These are phyloP conservation scores for Coemansia sp. DNA, from an alignment of 192 early-diverging fungal genomes.

Conservation along the genomic window DNA sequence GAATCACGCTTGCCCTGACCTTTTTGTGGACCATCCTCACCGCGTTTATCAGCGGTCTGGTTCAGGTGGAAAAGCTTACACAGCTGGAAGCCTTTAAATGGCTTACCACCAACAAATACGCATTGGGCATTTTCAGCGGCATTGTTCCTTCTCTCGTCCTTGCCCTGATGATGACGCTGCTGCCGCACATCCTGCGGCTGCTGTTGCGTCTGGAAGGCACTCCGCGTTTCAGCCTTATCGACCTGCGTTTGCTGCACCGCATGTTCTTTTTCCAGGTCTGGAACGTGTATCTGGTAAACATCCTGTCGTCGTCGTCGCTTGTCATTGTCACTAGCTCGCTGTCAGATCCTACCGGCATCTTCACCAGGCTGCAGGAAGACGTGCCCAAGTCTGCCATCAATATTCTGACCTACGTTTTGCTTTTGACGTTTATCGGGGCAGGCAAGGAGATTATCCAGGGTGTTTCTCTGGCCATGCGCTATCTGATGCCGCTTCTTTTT, in stretches of 20 bases:
- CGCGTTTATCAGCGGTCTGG: constrained; percentile 60
- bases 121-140: constrained; percentile 67
- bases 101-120: constrained; percentile 16
- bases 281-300: constrained; percentile 79
- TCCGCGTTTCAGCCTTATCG: constrained; percentile 60
- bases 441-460: constrained; percentile 71
- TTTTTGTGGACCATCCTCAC: constrained; percentile 76
- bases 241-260: constrained; percentile 65
- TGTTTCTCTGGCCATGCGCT: constrained; percentile 64
- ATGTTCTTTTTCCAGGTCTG: constrained; percentile 81
- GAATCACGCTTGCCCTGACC: constrained; percentile 59
- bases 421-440: constrained; percentile 69
- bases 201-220: constrained; percentile 66
- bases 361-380: constrained; percentile 59
- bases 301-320: constrained; percentile 68
- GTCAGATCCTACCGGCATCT: constrained; percentile 26
- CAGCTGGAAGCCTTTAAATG: constrained; percentile 57
- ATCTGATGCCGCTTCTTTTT: constrained; percentile 57
- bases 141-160: constrained; percentile 73
- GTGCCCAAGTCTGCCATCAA: constrained; percentile 78
- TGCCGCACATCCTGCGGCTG: constrained; percentile 68
- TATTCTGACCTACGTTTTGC: constrained; percentile 83
- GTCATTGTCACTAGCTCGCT: constrained; percentile 30
- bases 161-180: constrained; percentile 66
- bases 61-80: constrained; percentile 57